Percentiles rank a stretch among this genome's conserved stretches.
These are phyloP conservation scores for Fusarium sp. DNA, from an alignment of 2,329 filamentous ascomycete genomes.

Conservation along the genomic window DNA sequence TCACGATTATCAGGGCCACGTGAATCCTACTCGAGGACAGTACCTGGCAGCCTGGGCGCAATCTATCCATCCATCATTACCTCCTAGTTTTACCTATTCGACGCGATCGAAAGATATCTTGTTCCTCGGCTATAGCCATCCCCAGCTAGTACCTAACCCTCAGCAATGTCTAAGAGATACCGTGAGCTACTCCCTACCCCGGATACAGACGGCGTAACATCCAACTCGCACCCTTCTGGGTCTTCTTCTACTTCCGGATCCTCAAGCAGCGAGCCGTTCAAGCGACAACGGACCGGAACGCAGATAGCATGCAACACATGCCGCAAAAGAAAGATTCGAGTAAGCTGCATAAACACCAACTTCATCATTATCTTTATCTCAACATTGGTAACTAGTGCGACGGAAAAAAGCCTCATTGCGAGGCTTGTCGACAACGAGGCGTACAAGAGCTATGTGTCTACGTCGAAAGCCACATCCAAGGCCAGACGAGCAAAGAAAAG, in stretches of 20 bases:
- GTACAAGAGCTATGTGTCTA: constrained; percentile 1
- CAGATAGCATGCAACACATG: constrained; percentile 14
- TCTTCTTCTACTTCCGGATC: neutral
- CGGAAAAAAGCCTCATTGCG: neutral
- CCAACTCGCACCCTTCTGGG: neutral
- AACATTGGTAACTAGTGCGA: neutral
- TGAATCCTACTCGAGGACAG: no score
- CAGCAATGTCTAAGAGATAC: constrained; percentile 24
- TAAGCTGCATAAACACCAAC: neutral
- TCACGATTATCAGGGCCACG: no score
- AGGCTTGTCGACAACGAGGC: constrained; percentile 7
- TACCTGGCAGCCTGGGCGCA: no score
- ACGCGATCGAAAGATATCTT: no score
- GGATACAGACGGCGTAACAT: neutral
- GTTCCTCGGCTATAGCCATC: no score
- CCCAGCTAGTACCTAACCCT: neutral
- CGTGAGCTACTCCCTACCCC: constrained; percentile 11
- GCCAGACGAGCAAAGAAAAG: neutral
- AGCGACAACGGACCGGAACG: constrained; percentile 6
- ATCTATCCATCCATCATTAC: no score
- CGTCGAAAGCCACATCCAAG: neutral
- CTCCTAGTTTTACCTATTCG: no score
- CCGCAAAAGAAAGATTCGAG: constrained; percentile 14
- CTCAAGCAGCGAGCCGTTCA: neutral
- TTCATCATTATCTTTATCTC: no score